Percentiles rank a stretch among this genome's conserved stretches.
These are phyloP conservation scores for Trametes gibbosa DNA, from an alignment of 768 basidiomycete genomes.

Conservation along the genomic window DNA sequence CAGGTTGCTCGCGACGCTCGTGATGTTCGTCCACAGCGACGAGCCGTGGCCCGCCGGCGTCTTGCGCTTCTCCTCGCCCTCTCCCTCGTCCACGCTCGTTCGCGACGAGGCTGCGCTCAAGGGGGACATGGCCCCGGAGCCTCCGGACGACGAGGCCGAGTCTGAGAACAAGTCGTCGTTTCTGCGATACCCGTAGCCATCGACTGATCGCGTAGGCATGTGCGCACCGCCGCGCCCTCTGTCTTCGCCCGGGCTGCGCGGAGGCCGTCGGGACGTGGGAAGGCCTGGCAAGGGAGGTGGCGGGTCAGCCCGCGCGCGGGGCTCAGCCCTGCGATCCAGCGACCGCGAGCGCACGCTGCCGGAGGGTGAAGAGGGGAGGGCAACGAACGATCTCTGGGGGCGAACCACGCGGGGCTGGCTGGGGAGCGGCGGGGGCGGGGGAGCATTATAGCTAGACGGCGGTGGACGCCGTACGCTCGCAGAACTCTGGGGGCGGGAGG, in stretches of 20 bases:
- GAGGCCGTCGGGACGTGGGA: not conserved
- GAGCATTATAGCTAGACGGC: slow-evolving; percentile 2
- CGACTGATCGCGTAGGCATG: slow-evolving; percentile 2
- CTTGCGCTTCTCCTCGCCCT: slow-evolving; percentile 6
- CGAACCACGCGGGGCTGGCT: slow-evolving; percentile 19
- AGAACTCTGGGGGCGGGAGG: slow-evolving; percentile 21
- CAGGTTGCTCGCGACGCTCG: slow-evolving; percentile 50
- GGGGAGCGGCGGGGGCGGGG: slow-evolving; percentile 8
- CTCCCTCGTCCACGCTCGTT: slow-evolving; percentile 17
- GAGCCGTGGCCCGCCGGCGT: slow-evolving; percentile 33
- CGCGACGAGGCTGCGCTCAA: slow-evolving; percentile 16
- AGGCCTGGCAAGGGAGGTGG: slow-evolving; percentile 8
- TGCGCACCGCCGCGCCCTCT: not conserved
- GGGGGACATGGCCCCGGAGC: slow-evolving; percentile 7
- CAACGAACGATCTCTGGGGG: slow-evolving; percentile 21
- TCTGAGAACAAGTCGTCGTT: slow-evolving; percentile 12
- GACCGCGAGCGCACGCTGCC: slow-evolving; percentile 9
- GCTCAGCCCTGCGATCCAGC: not conserved
- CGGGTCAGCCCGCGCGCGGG: slow-evolving; percentile 5
- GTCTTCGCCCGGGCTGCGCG: not conserved
- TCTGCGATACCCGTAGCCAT: slow-evolving; percentile 9
- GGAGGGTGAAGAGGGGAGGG: slow-evolving; percentile 14
- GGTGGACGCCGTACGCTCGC: slow-evolving; percentile 21
- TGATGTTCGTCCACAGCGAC: slow-evolving; percentile 44
- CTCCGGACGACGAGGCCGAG: slow-evolving; percentile 19